A percentile compares a stretch with the other conserved stretches of the same genome.
These are phyloP conservation scores for Eucalyptus cloeziana DNA, from an alignment of 345 rosid genomes.

Conservation along the genomic window DNA sequence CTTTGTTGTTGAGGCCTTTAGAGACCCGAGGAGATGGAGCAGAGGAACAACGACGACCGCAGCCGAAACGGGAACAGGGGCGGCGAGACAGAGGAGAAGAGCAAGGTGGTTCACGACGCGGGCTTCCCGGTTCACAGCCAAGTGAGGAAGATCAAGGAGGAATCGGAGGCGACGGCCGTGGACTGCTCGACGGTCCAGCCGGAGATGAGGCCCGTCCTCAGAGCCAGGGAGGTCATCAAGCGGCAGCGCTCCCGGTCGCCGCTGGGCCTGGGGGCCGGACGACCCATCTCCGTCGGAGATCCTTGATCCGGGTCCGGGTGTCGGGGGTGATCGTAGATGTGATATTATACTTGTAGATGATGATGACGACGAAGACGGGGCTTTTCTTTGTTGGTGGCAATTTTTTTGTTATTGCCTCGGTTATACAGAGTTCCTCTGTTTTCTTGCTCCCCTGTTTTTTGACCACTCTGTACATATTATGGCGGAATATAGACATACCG, in stretches of 20 bases:
- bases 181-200: conserved; percentile 9
- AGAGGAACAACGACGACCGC: background rate
- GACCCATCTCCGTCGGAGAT: conserved; percentile 17
- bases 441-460: background rate
- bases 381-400: background rate
- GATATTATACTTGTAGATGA: background rate
- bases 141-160: conserved; percentile 23
- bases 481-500: background rate
- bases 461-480: background rate
- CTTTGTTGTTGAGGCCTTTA: background rate
- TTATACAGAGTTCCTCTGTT: background rate
- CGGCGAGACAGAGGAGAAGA: background rate
- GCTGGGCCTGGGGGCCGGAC: conserved; percentile 6
- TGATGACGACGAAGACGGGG: background rate
- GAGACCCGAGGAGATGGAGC: background rate
- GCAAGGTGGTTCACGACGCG: background rate
- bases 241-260: conserved; percentile 20
- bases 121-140: conserved; percentile 18
- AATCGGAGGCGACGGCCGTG: background rate
- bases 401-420: background rate
- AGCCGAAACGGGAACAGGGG: background rate
- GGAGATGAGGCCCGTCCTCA: conserved; percentile 14
- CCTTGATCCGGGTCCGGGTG: background rate
- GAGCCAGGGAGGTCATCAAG: conserved; percentile 5
- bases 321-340: background rate